Conservation (phyloP, 2,329 filamentous ascomycete species). For the Zymoseptoria brevis region DNA sequence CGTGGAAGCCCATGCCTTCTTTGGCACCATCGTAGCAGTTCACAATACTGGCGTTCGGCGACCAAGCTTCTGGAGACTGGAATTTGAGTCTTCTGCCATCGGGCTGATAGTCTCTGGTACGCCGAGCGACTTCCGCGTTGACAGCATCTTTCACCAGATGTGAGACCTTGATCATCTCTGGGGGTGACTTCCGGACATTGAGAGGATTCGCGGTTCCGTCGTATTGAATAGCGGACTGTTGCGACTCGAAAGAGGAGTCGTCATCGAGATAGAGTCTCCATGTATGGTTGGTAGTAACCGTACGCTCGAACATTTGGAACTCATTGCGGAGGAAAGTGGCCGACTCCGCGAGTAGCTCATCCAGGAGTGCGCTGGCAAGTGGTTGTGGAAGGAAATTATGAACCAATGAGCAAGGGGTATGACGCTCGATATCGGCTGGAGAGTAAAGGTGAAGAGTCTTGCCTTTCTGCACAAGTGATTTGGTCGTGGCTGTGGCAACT, state of each 20-base stretch:
- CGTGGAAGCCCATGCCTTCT: constrained; percentile 84
- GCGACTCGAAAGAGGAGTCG: constrained; percentile 57
- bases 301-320: constrained; percentile 82
- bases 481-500: constrained; percentile 1
- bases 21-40: constrained; percentile 83
- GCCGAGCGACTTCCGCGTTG: constrained; percentile 64
- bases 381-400: constrained; percentile 75
- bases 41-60: constrained; percentile 83
- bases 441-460: constrained; percentile 77
- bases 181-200: constrained; percentile 65
- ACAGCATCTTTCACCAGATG: constrained; percentile 64
- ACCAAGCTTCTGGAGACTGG: constrained; percentile 67
- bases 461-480: constrained; percentile 61
- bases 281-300: constrained; percentile 79
- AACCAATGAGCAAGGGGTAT: constrained; percentile 86
- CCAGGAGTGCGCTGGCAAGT: constrained; percentile 64
- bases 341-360: constrained; percentile 67
- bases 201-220: constrained; percentile 65
- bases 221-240: constrained; percentile 77
- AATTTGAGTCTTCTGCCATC: constrained; percentile 64
- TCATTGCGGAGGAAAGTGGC: constrained; percentile 60
- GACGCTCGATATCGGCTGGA: constrained; percentile 67
- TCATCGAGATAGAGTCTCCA: constrained; percentile 75
- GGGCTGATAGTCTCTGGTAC: constrained; percentile 63
- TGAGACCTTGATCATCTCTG: constrained; percentile 63